These are phyloP conservation scores for Marasmius sp. DNA, from an alignment of 1,284 basidiomycete genomes.

Conservation along the genomic window DNA sequence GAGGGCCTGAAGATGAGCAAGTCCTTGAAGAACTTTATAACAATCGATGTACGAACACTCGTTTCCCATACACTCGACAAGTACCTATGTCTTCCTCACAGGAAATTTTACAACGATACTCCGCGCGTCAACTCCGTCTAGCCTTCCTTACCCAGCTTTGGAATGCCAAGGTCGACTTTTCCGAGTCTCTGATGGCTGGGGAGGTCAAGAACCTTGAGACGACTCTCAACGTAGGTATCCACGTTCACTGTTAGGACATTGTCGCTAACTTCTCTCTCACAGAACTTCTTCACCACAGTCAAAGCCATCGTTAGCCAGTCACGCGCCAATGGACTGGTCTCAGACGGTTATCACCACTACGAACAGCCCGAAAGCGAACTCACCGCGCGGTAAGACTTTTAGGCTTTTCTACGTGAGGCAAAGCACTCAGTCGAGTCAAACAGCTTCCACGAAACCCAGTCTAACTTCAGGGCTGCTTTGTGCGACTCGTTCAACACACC, in stretches of 20 bases:
- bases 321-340: slow-evolving; percentile 43
- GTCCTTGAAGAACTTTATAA: slow-evolving; percentile 98
- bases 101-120: slow-evolving; percentile 89
- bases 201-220: slow-evolving; percentile 89
- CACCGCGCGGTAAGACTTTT: slow-evolving; percentile 50
- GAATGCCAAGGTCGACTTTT: slow-evolving; percentile 95
- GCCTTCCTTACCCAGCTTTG: slow-evolving; percentile 92
- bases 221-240: slow-evolving; percentile 76
- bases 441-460: slow-evolving; percentile 78
- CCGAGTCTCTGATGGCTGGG: slow-evolving; percentile 83
- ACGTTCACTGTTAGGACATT: slow-evolving; percentile 8
- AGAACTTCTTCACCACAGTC: slow-evolving; percentile 94
- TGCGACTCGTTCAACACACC: slow-evolving; percentile 99
- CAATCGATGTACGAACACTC: slow-evolving; percentile 72
- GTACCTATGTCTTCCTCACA: slow-evolving; percentile 30
- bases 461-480: slow-evolving; percentile 84
- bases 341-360: slow-evolving; percentile 64
- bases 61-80: slow-evolving; percentile 1
- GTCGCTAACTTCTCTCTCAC: slow-evolving; percentile 12
- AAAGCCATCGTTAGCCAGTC: slow-evolving; percentile 77
- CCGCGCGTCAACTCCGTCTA: slow-evolving; percentile 89
- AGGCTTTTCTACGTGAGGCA: not conserved
- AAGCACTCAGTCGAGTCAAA: slow-evolving; percentile 8
- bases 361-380: slow-evolving; percentile 68
- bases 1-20: slow-evolving; percentile 99